Evolutionary conservation across 2,329 filamentous ascomycete species (phyloP).

Genomic region (Calonectria pauciramosa): DNA sequence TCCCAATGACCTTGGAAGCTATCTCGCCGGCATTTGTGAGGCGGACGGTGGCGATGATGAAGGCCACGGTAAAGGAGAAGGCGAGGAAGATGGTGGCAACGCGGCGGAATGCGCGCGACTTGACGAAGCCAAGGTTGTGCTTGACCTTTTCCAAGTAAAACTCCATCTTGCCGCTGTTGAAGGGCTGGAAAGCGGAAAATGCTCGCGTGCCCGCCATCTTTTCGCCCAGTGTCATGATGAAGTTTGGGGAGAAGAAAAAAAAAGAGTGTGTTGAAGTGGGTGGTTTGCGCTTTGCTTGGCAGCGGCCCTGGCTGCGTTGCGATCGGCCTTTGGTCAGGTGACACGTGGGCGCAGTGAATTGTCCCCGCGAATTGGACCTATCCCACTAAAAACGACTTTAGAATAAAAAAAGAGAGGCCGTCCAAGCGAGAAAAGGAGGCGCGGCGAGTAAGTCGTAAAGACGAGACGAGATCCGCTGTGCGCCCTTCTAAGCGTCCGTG

Average conservation of each 20-base stretch:
- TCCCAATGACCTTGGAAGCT: conserved; percentile 34
- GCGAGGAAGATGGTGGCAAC: conserved; percentile 23
- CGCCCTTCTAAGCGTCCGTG: background rate
- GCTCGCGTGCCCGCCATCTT: background rate
- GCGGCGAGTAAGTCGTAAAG: background rate
- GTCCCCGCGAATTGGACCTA: background rate
- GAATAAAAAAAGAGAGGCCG: background rate
- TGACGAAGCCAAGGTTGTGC: conserved; percentile 27
- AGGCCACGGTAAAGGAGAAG: conserved; percentile 26
- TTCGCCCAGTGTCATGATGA: background rate
- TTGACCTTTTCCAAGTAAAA: conserved; percentile 21
- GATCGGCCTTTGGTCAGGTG: background rate
- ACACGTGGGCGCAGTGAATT: background rate
- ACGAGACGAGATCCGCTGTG: background rate
- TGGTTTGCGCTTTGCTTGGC: background rate
- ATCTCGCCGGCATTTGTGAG: conserved; percentile 36
- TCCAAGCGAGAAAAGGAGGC: background rate
- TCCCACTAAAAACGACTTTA: background rate
- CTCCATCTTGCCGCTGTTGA: background rate
- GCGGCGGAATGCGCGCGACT: conserved; percentile 38
- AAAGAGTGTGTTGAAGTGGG: background rate
- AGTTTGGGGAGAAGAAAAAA: background rate
- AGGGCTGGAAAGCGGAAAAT: background rate
- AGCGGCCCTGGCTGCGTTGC: background rate
- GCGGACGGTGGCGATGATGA: conserved; percentile 34